A percentile compares a stretch with the other conserved stretches of the same genome.
These are phyloP conservation scores for Mortierella alpina DNA, from an alignment of 192 early-diverging fungal species.

Conservation along the genomic window DNA sequence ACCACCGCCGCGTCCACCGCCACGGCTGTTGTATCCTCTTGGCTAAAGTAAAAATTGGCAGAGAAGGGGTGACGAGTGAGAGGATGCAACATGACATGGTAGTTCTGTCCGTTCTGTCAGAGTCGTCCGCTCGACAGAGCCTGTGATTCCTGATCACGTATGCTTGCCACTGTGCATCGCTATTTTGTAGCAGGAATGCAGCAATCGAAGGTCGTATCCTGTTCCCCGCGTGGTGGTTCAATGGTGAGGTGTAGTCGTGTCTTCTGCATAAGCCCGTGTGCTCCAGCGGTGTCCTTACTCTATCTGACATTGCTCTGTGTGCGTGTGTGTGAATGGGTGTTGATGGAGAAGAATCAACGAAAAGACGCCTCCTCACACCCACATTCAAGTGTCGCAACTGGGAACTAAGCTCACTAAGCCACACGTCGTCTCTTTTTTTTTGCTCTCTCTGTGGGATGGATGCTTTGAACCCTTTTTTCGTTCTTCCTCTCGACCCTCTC, in stretches of 20 bases:
- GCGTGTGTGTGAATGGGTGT: background rate
- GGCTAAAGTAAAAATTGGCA: constrained; percentile 16
- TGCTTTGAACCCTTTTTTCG: background rate
- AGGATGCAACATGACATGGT: too few relatives aligned
- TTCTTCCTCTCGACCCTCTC: background rate
- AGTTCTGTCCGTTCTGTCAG: too few relatives aligned
- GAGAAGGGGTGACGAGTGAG: background rate
- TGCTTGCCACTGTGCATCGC: too few relatives aligned
- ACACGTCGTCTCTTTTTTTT: background rate
- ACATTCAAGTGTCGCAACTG: too few relatives aligned
- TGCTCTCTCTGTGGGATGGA: too few relatives aligned
- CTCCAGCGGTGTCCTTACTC: constrained; percentile 25
- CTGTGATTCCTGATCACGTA: too few relatives aligned
- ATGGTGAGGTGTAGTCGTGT: background rate
- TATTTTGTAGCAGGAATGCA: too few relatives aligned
- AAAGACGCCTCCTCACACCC: background rate
- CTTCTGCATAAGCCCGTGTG: background rate
- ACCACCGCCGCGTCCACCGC: constrained; percentile 65
- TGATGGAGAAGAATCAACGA: background rate
- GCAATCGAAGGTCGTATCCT: too few relatives aligned
- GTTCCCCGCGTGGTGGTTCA: too few relatives aligned
- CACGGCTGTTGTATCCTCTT: constrained; percentile 61
- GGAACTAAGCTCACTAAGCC: constrained; percentile 2
- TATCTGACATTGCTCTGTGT: constrained; percentile 45
- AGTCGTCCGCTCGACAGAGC: too few relatives aligned